Percentiles rank a stretch among this genome's conserved stretches.
phyloP scores from a whole-genome alignment of 1,139 yeast species.

The Magnusiomyces tetraspermus region DNA sequence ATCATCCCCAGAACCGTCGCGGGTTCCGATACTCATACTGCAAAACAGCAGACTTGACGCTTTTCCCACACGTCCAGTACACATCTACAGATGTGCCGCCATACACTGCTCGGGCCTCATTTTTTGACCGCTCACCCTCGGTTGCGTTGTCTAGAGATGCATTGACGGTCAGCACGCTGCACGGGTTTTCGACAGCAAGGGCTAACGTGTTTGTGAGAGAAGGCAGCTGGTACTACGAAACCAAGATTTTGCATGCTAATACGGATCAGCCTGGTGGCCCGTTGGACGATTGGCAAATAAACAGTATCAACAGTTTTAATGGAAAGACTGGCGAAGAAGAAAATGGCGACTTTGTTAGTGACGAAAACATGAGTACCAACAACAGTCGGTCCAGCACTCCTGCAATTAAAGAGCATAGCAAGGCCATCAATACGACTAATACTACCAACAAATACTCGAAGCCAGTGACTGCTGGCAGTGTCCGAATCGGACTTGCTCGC shows the following conservation, averaged over 20 bases:
- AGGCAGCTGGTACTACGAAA: constrained; percentile 78
- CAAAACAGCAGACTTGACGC: constrained; percentile 50
- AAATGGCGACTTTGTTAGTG: constrained; percentile 1
- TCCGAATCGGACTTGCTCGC: constrained; percentile 72
- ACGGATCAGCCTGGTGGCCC: neutral
- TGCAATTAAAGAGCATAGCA: no score
- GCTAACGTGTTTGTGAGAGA: constrained; percentile 68
- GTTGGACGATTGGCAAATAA: neutral
- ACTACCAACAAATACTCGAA: constrained; percentile 1
- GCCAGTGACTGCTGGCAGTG: constrained; percentile 40
- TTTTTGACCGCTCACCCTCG: constrained; percentile 65
- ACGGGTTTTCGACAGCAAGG: constrained; percentile 78
- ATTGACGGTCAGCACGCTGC: constrained; percentile 40
- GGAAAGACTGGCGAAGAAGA: constrained; percentile 7
- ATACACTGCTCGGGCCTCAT: constrained; percentile 48
- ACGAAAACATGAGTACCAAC: constrained; percentile 14
- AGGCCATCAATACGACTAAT: no score
- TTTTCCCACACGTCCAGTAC: constrained; percentile 49
- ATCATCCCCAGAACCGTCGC: constrained; percentile 67
- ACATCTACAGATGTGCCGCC: constrained; percentile 72
- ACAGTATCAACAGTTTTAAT: neutral
- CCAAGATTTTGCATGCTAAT: constrained; percentile 41
- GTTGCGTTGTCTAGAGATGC: constrained; percentile 41
- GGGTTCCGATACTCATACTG: constrained; percentile 81
- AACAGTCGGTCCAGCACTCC: neutral